Percentiles rank a stretch among this genome's conserved stretches.
Evolutionary conservation across 2,329 filamentous ascomycete species (phyloP).

Genomic region (Xylaria sp.): DNA sequence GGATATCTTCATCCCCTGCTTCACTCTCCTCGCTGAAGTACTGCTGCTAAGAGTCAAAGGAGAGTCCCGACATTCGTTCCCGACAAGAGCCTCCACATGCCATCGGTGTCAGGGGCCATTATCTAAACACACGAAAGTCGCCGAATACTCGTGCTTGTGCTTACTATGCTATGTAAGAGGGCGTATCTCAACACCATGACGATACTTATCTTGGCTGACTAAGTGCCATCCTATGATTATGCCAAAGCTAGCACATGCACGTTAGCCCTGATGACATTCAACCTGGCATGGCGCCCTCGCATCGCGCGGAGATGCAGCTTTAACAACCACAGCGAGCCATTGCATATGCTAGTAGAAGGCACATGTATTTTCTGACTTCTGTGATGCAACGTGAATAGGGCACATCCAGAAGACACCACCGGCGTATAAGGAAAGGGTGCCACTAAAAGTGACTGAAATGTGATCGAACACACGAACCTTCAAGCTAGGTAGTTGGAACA

Average conservation of each 20-base stretch:
- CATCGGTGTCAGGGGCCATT: background rate
- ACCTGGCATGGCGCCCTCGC: slow-evolving; percentile 1
- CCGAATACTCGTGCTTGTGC: background rate
- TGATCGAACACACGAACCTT: background rate
- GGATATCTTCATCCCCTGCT: slow-evolving; percentile 10
- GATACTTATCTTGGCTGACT: background rate
- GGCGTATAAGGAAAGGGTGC: background rate
- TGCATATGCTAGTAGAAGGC: background rate
- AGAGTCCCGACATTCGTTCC: slow-evolving; percentile 5
- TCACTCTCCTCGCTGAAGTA: background rate
- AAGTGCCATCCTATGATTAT: background rate
- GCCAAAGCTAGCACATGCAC: slow-evolving; percentile 17
- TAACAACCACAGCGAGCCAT: slow-evolving; percentile 1
- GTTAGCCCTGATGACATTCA: slow-evolving; percentile 7
- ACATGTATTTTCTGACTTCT: background rate
- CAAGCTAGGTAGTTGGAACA: background rate
- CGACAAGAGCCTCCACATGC: slow-evolving; percentile 9
- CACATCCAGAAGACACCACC: background rate
- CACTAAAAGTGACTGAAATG: slow-evolving; percentile 6
- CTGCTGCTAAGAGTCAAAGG: background rate
- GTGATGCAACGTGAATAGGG: background rate
- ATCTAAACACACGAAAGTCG: background rate
- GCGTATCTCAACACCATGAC: background rate
- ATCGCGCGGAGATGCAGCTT: slow-evolving; percentile 14
- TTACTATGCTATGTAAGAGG: background rate